phyloP scores from a whole-genome alignment of 1,139 yeast species.

The Pichia inconspicua region DNA sequence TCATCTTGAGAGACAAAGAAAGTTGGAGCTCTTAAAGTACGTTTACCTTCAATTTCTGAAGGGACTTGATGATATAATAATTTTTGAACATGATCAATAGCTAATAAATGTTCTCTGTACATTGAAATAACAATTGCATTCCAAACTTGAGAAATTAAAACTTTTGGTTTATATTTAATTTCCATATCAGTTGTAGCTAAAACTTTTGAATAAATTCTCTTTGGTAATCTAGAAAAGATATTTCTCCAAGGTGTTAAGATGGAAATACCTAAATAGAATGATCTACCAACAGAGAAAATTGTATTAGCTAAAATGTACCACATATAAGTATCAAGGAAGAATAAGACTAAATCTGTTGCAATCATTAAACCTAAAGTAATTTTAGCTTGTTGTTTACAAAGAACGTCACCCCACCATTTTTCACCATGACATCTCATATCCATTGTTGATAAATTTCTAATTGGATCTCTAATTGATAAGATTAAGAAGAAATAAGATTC shows the following conservation, averaged over 20 bases:
- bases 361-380: conserved; percentile 88
- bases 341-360: conserved; percentile 83
- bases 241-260: conserved; percentile 99
- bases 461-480: conserved; percentile 88
- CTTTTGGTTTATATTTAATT: conserved; percentile 97
- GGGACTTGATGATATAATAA: conserved; percentile 89
- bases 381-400: conserved; percentile 81
- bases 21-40: conserved; percentile 97
- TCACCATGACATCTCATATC: conserved; percentile 82
- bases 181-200: conserved; percentile 99
- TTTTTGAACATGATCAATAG: conserved; percentile 97
- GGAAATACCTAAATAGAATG: conserved; percentile 96
- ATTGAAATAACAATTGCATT: conserved; percentile 69
- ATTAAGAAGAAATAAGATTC: conserved; percentile 94
- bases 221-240: conserved; percentile 93
- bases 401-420: conserved; percentile 65
- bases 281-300: conserved; percentile 91
- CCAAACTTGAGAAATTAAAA: conserved; percentile 96
- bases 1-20: conserved; percentile 94
- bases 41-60: conserved; percentile 81
- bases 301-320: conserved; percentile 97
- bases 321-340: conserved; percentile 97
- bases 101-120: conserved; percentile 65
- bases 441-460: conserved; percentile 61
- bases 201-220: conserved; percentile 95